phyloP scores from a whole-genome alignment of 768 basidiomycete genomes.

The Kwoniella europaea region DNA sequence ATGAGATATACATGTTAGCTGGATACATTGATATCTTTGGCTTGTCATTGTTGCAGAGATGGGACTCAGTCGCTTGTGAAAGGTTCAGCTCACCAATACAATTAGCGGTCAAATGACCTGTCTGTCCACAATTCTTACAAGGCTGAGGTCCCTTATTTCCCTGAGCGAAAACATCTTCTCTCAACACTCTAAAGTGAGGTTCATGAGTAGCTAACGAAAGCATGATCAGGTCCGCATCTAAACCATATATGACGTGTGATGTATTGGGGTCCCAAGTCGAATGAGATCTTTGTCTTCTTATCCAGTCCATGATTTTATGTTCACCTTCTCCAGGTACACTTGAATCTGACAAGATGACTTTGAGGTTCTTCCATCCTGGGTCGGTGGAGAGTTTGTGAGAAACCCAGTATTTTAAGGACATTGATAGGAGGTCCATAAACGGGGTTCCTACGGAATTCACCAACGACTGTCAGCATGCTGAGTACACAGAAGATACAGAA shows the following conservation, averaged over 20 bases:
- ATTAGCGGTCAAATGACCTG: conserved; percentile 92
- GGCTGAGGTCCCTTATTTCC: conserved; percentile 69
- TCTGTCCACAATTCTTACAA: conserved; percentile 91
- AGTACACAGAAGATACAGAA: neutral
- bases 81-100: conserved; percentile 69
- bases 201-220: conserved; percentile 96
- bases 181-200: conserved; percentile 93
- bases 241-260: conserved; percentile 93
- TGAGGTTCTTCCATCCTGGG: conserved; percentile 93
- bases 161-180: conserved; percentile 96
- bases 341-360: conserved; percentile 96
- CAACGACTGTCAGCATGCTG: neutral
- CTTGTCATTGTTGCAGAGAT: too few species aligned
- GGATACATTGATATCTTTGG: neutral
- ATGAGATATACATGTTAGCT: neutral
- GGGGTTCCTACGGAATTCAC: conserved; percentile 66
- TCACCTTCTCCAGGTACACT: conserved; percentile 98
- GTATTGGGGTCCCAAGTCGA: conserved; percentile 94
- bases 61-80: too few species aligned
- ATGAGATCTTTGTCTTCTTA: conserved; percentile 84
- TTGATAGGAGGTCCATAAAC: conserved; percentile 91
- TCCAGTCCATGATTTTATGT: conserved; percentile 99
- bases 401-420: conserved; percentile 93
- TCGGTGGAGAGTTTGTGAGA: conserved; percentile 92
- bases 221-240: conserved; percentile 99